Conservation (phyloP, 768 basidiomycete genomes). For the Leucogyrophana mollusca region DNA sequence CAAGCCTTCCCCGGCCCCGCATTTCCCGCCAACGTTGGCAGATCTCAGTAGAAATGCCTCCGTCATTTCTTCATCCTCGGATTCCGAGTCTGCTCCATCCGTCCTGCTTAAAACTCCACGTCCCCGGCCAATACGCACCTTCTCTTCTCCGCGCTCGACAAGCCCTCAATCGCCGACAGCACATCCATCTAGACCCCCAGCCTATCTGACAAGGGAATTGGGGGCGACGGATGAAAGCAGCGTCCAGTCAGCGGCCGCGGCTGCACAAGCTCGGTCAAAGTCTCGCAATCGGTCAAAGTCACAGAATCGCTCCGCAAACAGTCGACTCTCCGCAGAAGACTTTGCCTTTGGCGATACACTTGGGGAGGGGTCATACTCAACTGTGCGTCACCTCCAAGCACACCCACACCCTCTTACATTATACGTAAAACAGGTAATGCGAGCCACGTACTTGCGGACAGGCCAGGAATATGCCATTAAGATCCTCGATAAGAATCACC, state of each 20-base stretch:
- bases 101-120: constrained; percentile 42
- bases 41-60: constrained; percentile 76
- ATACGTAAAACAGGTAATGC: constrained; percentile 48
- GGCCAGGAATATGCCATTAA: constrained; percentile 75
- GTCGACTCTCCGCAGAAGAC: constrained; percentile 51
- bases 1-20: constrained; percentile 4
- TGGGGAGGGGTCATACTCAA: constrained; percentile 83
- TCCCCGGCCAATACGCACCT: constrained; percentile 58
- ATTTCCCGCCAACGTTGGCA: constrained; percentile 44
- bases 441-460: constrained; percentile 50
- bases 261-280: constrained; percentile 34
- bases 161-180: constrained; percentile 46
- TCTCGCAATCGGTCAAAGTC: constrained; percentile 39
- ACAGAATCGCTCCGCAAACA: constrained; percentile 46
- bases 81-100: constrained; percentile 50
- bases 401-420: constrained; percentile 8
- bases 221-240: constrained; percentile 33
- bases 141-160: constrained; percentile 59
- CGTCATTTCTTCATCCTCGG: constrained; percentile 67
- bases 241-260: constrained; percentile 13
- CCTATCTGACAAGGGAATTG: constrained; percentile 59
- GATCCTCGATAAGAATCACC: constrained; percentile 80
- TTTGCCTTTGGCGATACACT: constrained; percentile 74
- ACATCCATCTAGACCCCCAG: constrained; percentile 42
- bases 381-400: constrained; percentile 44